Conservation (phyloP, 352 stramenopile species). For the Phytophthora podocarpi region DNA sequence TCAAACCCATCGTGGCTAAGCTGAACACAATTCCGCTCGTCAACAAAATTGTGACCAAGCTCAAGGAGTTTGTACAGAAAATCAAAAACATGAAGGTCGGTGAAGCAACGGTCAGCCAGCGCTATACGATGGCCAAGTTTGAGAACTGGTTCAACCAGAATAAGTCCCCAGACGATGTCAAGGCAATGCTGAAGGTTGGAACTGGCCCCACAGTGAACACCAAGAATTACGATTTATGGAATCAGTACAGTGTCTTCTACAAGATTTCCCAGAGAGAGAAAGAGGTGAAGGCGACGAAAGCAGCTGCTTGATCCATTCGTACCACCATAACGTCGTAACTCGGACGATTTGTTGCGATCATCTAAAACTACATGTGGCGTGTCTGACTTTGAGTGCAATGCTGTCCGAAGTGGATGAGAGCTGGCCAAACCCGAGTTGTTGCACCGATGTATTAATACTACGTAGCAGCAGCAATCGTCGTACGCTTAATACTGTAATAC, state of each 20-base stretch:
- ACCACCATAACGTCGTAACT: no score
- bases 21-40: constrained; percentile 14
- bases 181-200: constrained; percentile 22
- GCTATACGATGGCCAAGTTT: constrained; percentile 29
- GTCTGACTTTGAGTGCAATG: no score
- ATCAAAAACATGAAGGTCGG: constrained; percentile 24
- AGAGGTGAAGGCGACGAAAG: constrained; percentile 9
- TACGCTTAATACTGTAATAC: no score
- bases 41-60: background rate
- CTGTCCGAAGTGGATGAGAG: no score
- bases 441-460: no score
- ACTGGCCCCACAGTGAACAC: constrained; percentile 11
- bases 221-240: constrained; percentile 23
- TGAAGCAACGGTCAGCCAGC: constrained; percentile 7
- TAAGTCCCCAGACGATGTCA: constrained; percentile 21
- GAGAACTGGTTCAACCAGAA: constrained; percentile 26
- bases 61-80: constrained; percentile 17
- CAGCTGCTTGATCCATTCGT: no score
- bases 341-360: no score
- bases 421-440: no score
- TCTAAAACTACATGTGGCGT: no score
- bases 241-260: constrained; percentile 21
- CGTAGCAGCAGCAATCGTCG: no score
- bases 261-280: constrained; percentile 11
- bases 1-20: constrained; percentile 17